phyloP scores from a whole-genome alignment of 495 filamentous ascomycete genomes.

The Podospora conica region DNA sequence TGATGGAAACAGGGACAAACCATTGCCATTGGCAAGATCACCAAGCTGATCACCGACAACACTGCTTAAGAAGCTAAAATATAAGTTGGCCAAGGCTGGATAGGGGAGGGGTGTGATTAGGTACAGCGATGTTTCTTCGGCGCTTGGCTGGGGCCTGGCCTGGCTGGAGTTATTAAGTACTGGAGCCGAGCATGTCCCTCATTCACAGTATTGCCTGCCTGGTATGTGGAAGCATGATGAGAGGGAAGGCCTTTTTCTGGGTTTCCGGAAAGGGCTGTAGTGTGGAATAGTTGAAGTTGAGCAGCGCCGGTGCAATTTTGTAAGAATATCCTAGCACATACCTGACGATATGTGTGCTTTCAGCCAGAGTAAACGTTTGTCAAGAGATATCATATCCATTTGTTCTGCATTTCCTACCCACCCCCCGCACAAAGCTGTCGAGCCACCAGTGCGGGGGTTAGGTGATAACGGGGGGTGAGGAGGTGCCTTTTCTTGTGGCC shows the following conservation, averaged over 20 bases:
- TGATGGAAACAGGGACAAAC: constrained; percentile 67
- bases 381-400: no score
- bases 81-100: not conserved
- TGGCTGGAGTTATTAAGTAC: not conserved
- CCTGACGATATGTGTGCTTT: not conserved
- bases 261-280: not conserved
- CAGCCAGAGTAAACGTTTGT: not conserved
- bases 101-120: not conserved
- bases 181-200: not conserved
- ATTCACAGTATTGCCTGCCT: constrained; percentile 1
- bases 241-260: not conserved
- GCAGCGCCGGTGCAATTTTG: not conserved
- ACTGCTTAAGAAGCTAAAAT: constrained; percentile 13
- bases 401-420: no score
- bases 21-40: constrained; percentile 95
- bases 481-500: not conserved
- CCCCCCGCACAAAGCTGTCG: not conserved
- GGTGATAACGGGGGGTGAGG: not conserved
- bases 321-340: not conserved
- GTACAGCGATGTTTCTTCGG: not conserved
- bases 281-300: not conserved
- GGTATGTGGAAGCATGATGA: constrained; percentile 4
- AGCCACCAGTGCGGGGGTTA: not conserved
- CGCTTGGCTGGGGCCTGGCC: not conserved
- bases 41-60: constrained; percentile 57